Evolutionary conservation across 495 filamentous ascomycete genomes (phyloP).

Genomic region (Durotheca rogersii): DNA sequence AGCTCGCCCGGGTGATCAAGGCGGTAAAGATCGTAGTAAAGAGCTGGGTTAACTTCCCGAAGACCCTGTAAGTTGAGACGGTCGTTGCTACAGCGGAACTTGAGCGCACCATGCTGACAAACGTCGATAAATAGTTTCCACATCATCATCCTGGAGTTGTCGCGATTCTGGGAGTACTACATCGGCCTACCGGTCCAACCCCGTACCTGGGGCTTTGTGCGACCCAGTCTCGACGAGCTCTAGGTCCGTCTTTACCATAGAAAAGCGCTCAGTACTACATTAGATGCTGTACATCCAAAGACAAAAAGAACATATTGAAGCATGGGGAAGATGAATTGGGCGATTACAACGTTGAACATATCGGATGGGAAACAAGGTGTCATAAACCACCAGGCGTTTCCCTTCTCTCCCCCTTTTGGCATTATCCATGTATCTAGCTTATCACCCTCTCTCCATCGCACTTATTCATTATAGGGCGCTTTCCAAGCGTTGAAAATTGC

Average conservation of each 20-base stretch:
- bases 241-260: conserved; percentile 37
- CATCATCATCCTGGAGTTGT: conserved; percentile 60
- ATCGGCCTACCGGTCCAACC: conserved; percentile 74
- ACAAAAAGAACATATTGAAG: too few relatives aligned
- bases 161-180: conserved; percentile 71
- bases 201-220: conserved; percentile 63
- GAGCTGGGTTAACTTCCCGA: conserved; percentile 69
- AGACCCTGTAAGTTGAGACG: conserved; percentile 64
- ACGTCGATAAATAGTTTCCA: conserved; percentile 49
- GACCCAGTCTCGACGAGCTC: conserved; percentile 61
- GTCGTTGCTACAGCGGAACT: not conserved
- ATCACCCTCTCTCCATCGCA: too few relatives aligned
- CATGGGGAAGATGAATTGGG: too few relatives aligned
- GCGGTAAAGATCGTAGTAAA: conserved; percentile 64
- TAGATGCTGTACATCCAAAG: too few relatives aligned
- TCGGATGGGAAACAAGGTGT: too few relatives aligned
- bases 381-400: too few relatives aligned
- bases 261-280: too few relatives aligned
- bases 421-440: too few relatives aligned
- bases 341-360: too few relatives aligned
- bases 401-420: too few relatives aligned
- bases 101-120: conserved; percentile 19
- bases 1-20: conserved; percentile 61
- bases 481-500: too few relatives aligned
- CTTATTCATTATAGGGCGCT: too few relatives aligned